These are phyloP conservation scores for Fusarium beomiforme DNA, from an alignment of 2,329 filamentous ascomycete genomes.

Conservation along the genomic window DNA sequence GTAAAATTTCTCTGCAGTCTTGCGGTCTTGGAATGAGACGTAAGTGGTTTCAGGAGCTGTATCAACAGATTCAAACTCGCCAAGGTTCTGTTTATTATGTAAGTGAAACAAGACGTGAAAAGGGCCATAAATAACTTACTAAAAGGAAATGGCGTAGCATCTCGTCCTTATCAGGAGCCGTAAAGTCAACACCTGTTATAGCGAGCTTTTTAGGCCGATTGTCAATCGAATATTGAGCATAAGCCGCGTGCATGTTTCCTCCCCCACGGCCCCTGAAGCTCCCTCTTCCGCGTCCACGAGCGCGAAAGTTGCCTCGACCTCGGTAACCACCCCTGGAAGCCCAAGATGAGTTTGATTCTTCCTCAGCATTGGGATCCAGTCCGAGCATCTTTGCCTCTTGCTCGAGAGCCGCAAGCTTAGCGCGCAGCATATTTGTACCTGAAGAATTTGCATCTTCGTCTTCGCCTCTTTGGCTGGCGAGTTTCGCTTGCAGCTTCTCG, in stretches of 20 bases:
- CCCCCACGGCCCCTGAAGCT: constrained; percentile 55
- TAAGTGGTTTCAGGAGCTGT: constrained; percentile 58
- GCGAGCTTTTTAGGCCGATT: constrained; percentile 77
- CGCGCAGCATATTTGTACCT: constrained; percentile 73
- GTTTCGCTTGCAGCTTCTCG: constrained; percentile 69
- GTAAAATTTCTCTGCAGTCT: constrained; percentile 76
- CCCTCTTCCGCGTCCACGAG: constrained; percentile 49
- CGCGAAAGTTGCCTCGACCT: constrained; percentile 43
- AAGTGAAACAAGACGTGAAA: background rate
- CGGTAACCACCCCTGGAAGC: constrained; percentile 45
- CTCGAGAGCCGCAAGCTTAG: constrained; percentile 77
- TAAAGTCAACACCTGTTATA: constrained; percentile 71
- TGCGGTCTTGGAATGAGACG: constrained; percentile 73
- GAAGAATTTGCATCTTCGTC: constrained; percentile 47
- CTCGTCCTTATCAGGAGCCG: constrained; percentile 71
- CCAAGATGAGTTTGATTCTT: constrained; percentile 49
- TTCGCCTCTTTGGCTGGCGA: constrained; percentile 48
- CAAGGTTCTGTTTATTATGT: constrained; percentile 60
- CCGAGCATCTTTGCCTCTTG: constrained; percentile 77
- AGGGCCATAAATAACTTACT: constrained; percentile 55
- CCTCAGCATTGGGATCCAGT: constrained; percentile 66
- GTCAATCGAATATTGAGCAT: constrained; percentile 75
- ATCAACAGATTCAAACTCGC: constrained; percentile 69
- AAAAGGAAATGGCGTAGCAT: constrained; percentile 76
- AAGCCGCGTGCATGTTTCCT: constrained; percentile 62